These are phyloP conservation scores for Cucumis sativus DNA, from an alignment of 306 rosid genomes.

Conservation along the genomic window DNA sequence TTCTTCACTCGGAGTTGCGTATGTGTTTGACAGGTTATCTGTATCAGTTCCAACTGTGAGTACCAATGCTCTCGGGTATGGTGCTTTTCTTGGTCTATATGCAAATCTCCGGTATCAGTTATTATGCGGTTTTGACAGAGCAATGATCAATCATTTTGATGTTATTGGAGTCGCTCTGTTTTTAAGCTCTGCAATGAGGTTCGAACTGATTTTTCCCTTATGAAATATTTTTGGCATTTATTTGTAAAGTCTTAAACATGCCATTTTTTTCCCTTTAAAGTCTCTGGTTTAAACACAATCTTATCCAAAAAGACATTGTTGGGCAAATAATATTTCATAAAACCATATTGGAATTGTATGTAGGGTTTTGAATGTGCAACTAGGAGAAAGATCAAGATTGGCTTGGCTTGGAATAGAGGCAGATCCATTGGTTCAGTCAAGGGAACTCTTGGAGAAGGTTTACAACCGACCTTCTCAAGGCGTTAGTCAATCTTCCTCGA, in stretches of 20 bases:
- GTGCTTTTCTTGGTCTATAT: constrained; percentile 96
- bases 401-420: constrained; percentile 99
- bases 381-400: constrained; percentile 84
- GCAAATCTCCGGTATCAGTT: constrained; percentile 92
- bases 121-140: constrained; percentile 80
- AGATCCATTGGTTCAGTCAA: constrained; percentile 75
- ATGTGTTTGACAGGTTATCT: constrained; percentile 52
- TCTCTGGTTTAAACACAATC: neutral
- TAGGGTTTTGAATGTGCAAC: constrained; percentile 73
- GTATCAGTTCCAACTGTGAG: constrained; percentile 74
- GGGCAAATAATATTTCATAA: neutral
- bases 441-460: constrained; percentile 48
- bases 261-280: neutral
- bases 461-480: constrained; percentile 69
- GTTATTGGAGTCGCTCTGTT: constrained; percentile 83
- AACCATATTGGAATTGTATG: constrained; percentile 10
- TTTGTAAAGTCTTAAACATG: neutral
- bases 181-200: constrained; percentile 86
- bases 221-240: neutral
- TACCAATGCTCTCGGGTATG: constrained; percentile 83
- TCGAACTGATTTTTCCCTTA: neutral
- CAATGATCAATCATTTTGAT: constrained; percentile 77
- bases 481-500: constrained; percentile 41
- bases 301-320: neutral
- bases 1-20: constrained; percentile 3